These are phyloP conservation scores for Phialemonium atrogriseum DNA, from an alignment of 2,329 filamentous ascomycete species.

Conservation along the genomic window DNA sequence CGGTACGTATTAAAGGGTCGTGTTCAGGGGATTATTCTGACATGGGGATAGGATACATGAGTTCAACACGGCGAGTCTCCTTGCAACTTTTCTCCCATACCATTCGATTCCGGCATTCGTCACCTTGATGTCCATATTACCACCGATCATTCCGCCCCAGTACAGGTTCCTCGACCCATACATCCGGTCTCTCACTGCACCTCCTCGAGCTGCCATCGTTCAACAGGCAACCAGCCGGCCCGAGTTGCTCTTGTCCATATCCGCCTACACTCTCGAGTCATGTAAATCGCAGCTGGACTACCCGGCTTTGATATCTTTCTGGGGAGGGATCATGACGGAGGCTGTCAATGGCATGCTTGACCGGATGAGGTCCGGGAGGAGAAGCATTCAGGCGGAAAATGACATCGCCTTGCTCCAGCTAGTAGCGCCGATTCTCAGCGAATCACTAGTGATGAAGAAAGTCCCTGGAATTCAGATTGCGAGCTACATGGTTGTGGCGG, in stretches of 20 bases:
- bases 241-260: conserved; percentile 67
- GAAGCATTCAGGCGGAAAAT: conserved; percentile 68
- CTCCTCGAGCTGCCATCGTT: conserved; percentile 73
- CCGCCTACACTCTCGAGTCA: conserved; percentile 68
- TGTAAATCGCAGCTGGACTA: conserved; percentile 67
- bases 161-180: conserved; percentile 86
- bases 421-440: conserved; percentile 62
- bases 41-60: conserved; percentile 65
- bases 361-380: conserved; percentile 64
- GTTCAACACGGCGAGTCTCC: conserved; percentile 69
- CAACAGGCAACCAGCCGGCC: conserved; percentile 74
- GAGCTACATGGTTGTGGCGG: conserved; percentile 83
- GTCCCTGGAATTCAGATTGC: conserved; percentile 74
- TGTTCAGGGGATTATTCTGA: conserved; percentile 12
- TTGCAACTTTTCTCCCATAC: conserved; percentile 88
- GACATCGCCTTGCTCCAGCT: conserved; percentile 68
- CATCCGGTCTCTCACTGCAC: conserved; percentile 64
- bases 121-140: conserved; percentile 80
- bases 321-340: conserved; percentile 83
- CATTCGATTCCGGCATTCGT: conserved; percentile 80
- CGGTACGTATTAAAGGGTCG: conserved; percentile 41
- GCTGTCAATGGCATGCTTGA: conserved; percentile 78
- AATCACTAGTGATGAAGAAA: conserved; percentile 67
- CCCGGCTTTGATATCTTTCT: conserved; percentile 74
- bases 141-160: conserved; percentile 61